Conservation (phyloP, 208 protist species). For the Leishmania tarentolae region DNA sequence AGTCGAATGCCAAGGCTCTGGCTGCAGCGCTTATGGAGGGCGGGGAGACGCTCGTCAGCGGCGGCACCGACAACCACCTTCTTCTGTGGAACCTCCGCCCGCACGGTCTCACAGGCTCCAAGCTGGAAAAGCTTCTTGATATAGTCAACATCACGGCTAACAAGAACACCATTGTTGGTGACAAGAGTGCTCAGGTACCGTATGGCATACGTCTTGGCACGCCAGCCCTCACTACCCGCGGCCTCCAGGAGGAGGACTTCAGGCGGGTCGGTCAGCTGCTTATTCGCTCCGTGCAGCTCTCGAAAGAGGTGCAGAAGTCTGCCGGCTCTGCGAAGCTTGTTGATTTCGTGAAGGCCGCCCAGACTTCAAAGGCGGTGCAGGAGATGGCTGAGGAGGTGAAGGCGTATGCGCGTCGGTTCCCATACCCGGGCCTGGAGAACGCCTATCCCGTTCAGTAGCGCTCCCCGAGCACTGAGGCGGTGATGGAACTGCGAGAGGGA, state of each 20-base stretch:
- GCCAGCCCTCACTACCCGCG: conserved; percentile 95
- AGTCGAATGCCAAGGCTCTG: conserved; percentile 89
- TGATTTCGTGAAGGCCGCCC: conserved; percentile 69
- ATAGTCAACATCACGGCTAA: conserved; percentile 93
- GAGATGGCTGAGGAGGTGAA: conserved; percentile 81
- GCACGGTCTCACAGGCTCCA: conserved; percentile 94
- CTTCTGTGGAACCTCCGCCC: conserved; percentile 97
- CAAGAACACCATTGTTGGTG: conserved; percentile 97
- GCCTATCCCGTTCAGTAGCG: conserved; percentile 38
- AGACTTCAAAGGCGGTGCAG: conserved; percentile 46
- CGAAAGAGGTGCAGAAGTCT: conserved; percentile 72
- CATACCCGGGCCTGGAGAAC: conserved; percentile 82
- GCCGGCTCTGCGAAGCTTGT: conserved; percentile 70
- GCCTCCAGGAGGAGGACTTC: conserved; percentile 93
- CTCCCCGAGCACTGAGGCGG: background rate
- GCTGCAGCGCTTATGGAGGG: conserved; percentile 72
- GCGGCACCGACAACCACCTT: conserved; percentile 98
- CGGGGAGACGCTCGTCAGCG: conserved; percentile 95
- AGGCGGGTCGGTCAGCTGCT: conserved; percentile 91
- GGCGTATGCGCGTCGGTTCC: conserved; percentile 72
- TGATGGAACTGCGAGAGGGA: background rate
- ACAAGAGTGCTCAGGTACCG: conserved; percentile 93
- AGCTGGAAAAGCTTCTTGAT: conserved; percentile 96
- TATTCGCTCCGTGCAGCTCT: conserved; percentile 81
- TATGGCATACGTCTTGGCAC: conserved; percentile 96